phyloP scores from a whole-genome alignment of 345 rosid genomes.

The Eucalyptus decipiens region DNA sequence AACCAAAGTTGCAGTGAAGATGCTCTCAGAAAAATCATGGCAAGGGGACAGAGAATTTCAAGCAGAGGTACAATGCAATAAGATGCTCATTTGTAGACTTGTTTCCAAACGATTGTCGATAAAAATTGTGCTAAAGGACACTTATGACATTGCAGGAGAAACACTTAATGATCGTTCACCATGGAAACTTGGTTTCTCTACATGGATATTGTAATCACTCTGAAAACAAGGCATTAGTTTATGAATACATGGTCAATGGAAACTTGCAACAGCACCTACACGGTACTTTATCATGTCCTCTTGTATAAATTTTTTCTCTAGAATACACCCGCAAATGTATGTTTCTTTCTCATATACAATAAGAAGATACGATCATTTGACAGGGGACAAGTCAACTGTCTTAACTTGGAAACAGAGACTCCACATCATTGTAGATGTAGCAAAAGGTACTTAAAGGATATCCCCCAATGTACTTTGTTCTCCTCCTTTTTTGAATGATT shows the following conservation, averaged over 20 bases:
- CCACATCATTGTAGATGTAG: conserved; percentile 25
- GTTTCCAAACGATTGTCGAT: rapidly evolving
- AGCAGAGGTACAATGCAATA: conserved; percentile 1
- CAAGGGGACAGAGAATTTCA: conserved; percentile 14
- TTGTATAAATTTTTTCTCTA: neutral
- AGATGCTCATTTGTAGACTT: neutral
- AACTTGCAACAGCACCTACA: conserved; percentile 5
- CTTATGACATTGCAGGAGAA: rapidly evolving
- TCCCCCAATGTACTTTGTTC: rapidly evolving
- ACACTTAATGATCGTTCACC: neutral
- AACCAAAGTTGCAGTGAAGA: conserved; percentile 10
- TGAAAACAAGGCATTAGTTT: neutral
- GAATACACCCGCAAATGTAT: neutral
- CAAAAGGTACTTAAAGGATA: conserved; percentile 4
- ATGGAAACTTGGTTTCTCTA: conserved; percentile 8
- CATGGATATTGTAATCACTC: conserved; percentile 19
- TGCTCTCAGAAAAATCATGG: conserved; percentile 1
- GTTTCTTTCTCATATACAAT: neutral
- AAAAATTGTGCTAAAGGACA: neutral
- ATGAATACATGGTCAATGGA: conserved; percentile 13
- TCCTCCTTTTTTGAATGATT: too few species aligned
- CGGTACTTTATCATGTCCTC: neutral
- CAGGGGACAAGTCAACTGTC: neutral
- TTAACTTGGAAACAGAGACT: conserved; percentile 5
- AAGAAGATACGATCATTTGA: too few species aligned